Evolutionary conservation across 192 early-diverging fungal species (phyloP), one percentile per base, ranked within the genome.

Genomic region (Coemansia sp.): DNA sequence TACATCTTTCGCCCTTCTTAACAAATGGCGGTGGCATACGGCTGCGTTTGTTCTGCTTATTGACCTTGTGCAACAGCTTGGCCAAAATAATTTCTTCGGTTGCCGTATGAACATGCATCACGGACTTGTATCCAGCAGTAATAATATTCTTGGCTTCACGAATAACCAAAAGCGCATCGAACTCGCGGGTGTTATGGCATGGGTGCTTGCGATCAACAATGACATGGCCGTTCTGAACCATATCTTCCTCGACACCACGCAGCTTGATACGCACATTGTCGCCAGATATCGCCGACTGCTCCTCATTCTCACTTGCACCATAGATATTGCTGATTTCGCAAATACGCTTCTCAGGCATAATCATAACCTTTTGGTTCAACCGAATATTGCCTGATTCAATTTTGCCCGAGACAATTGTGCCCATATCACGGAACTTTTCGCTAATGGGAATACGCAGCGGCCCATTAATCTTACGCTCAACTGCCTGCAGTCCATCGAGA

Each of bases 361-460:
- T 70, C 31, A 95, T 46, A 3, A 98, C 81, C 57, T 57, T 64
- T 52, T 93, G 88, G 31, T 93, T 94, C 81, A 94, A 90, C 78
- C 84, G 89, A 55, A 99, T 71, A 44, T 80, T 78, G 23, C 97
- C 97, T 30, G 92, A 89, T 74, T 99, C 97, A 54, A 99, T 84
- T 82, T 99, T 99, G 57, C 97, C 97, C 13, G 87, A 87, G 33
- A 97, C 83, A 35, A 99, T 75, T 2, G 92, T 95, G 53, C 97
- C 97, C 95, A 98, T 96, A 66, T 99, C 94, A 86, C 91, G 92
- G 83, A 91, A 93, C 66, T 94, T 97, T 70, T 96, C 95, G 57
- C 87, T 83, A 65, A 99, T 87, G 45, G 97, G 92, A 71, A 99
- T 88, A 72, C 95, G 86, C 55, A 99, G 71, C 14, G 95, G 94